Conservation (phyloP, 768 basidiomycete genomes). For the Austroboletus festivus region DNA sequence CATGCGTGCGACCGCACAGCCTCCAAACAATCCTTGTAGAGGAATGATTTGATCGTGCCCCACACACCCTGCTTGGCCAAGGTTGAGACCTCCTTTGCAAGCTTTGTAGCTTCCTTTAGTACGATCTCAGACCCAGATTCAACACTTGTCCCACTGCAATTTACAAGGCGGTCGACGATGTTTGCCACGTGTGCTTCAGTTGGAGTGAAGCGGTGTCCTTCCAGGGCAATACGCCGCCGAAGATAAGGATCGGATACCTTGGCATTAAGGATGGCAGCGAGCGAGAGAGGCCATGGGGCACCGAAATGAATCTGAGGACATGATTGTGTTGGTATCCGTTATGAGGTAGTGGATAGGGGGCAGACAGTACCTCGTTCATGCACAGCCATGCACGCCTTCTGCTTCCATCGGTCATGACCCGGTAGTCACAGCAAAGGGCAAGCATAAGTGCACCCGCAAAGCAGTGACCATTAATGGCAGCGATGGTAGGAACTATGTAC, state of each 20-base stretch:
- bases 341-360: neutral
- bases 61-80: constrained; percentile 62
- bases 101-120: constrained; percentile 57
- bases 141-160: constrained; percentile 35
- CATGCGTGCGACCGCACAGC: constrained; percentile 28
- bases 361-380: constrained; percentile 77
- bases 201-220: constrained; percentile 77
- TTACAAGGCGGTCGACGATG: constrained; percentile 62
- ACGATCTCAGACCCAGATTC: constrained; percentile 57
- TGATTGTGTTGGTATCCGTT: neutral
- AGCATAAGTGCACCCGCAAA: constrained; percentile 84
- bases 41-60: constrained; percentile 66
- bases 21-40: constrained; percentile 56
- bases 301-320: constrained; percentile 69
- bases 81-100: constrained; percentile 51
- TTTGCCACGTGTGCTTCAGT: constrained; percentile 63
- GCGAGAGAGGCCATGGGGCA: constrained; percentile 72
- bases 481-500: constrained; percentile 67
- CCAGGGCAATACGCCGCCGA: constrained; percentile 71
- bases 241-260: constrained; percentile 60
- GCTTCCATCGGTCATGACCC: constrained; percentile 82
- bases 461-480: constrained; percentile 81
- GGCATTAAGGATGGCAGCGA: constrained; percentile 58
- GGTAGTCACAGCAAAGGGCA: constrained; percentile 80
- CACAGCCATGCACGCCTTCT: constrained; percentile 79